phyloP scores from a whole-genome alignment of 2,329 filamentous ascomycete species.

The Penicillium vulpinum region DNA sequence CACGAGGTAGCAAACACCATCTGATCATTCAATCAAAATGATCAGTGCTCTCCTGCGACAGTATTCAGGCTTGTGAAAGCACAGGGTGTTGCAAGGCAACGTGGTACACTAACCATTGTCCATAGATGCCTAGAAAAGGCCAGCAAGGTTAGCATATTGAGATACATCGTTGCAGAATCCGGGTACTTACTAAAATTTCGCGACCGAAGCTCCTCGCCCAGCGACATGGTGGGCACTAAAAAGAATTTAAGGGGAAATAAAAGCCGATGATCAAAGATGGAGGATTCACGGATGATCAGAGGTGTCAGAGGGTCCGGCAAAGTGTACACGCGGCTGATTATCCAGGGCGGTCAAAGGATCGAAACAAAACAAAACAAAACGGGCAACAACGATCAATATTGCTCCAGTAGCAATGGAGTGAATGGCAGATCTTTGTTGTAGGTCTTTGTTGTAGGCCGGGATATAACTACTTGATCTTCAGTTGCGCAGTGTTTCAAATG shows the following conservation, averaged over 20 bases:
- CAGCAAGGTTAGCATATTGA: constrained; percentile 24
- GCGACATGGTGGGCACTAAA: constrained; percentile 50
- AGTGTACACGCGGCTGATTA: constrained; percentile 6
- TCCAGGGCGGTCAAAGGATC: constrained; percentile 8
- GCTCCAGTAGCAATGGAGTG: neutral
- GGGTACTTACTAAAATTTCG: constrained; percentile 64
- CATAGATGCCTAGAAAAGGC: constrained; percentile 61
- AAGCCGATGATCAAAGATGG: constrained; percentile 1
- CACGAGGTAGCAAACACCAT: neutral
- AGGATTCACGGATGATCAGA: constrained; percentile 6
- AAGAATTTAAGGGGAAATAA: neutral
- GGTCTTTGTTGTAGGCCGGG: too few relatives aligned
- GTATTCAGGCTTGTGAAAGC: neutral
- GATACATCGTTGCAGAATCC: constrained; percentile 10
- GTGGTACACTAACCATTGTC: constrained; percentile 60
- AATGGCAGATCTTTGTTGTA: neutral
- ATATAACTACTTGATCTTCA: neutral
- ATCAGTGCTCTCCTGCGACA: neutral
- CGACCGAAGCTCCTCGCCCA: constrained; percentile 63
- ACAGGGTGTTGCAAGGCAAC: neutral
- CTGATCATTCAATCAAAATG: neutral
- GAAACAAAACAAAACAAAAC: constrained; percentile 9
- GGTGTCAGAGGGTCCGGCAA: constrained; percentile 11
- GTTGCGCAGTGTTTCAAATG: neutral
- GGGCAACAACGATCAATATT: neutral